A percentile compares a stretch with the other conserved stretches of the same genome.
Conservation (phyloP, 129 eudicot species). For the Scalesia atractyloides region DNA sequence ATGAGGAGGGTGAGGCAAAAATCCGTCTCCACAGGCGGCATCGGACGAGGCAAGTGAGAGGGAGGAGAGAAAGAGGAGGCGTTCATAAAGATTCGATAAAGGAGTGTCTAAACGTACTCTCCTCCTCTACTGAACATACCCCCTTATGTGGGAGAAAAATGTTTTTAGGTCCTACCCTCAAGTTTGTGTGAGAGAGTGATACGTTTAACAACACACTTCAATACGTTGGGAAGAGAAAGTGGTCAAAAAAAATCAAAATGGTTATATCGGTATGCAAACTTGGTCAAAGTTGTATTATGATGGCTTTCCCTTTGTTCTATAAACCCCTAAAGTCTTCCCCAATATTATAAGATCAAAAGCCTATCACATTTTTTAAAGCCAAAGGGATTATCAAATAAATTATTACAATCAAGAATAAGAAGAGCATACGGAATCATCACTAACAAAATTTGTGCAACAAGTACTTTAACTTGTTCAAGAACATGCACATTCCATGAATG, state of each 20-base stretch:
- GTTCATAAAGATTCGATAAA: too few species aligned
- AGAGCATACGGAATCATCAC: not conserved
- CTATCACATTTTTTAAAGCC: not conserved
- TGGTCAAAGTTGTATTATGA: not conserved
- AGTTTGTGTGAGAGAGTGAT: too few species aligned
- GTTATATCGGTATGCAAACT: not conserved
- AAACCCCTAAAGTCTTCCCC: not conserved
- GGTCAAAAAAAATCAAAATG: not conserved
- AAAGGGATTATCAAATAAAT: not conserved
- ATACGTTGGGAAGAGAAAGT: too few species aligned
- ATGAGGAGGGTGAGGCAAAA: too few species aligned
- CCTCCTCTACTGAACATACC: too few species aligned
- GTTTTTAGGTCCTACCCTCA: too few species aligned
- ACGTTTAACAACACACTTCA: too few species aligned
- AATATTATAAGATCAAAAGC: not conserved
- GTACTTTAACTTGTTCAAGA: not conserved
- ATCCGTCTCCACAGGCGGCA: too few species aligned
- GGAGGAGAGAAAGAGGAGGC: too few species aligned
- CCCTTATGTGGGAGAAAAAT: too few species aligned
- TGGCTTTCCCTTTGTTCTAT: not conserved
- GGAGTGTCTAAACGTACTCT: too few species aligned
- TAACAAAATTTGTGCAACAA: not conserved
- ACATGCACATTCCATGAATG: conserved; percentile 2
- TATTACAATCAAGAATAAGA: not conserved
- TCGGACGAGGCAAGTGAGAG: too few species aligned